These are phyloP conservation scores for Aphanomyces astaci DNA, from an alignment of 352 stramenopile genomes.

Conservation along the genomic window DNA sequence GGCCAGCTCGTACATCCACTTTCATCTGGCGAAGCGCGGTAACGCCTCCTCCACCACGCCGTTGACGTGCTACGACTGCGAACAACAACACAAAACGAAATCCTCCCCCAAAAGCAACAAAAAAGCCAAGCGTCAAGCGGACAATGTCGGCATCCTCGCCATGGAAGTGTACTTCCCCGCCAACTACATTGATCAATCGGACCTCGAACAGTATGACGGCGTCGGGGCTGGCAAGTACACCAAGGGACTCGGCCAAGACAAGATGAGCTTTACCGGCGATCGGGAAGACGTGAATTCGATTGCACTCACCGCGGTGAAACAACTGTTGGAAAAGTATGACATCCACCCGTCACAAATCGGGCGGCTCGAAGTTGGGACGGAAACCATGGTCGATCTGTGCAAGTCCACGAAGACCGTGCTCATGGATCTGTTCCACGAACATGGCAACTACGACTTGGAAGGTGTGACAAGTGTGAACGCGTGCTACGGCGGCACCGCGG, in stretches of 20 bases:
- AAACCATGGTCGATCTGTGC: slow-evolving; percentile 92
- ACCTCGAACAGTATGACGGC: slow-evolving; percentile 90
- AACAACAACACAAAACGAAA: slow-evolving; percentile 17
- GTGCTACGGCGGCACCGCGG: slow-evolving; percentile 96
- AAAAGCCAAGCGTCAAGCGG: slow-evolving; percentile 14
- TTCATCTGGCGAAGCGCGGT: neutral
- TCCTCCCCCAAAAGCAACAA: neutral
- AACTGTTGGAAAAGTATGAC: slow-evolving; percentile 59
- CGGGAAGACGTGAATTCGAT: slow-evolving; percentile 88
- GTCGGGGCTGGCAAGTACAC: slow-evolving; percentile 82
- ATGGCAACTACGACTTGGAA: slow-evolving; percentile 74
- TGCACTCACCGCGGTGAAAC: slow-evolving; percentile 53
- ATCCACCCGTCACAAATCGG: slow-evolving; percentile 84
- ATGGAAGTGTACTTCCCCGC: slow-evolving; percentile 95
- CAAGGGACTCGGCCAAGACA: slow-evolving; percentile 55
- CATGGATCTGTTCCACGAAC: slow-evolving; percentile 75
- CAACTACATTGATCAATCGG: slow-evolving; percentile 90
- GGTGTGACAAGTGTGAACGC: slow-evolving; percentile 95
- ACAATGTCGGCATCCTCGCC: slow-evolving; percentile 93
- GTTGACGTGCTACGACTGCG: slow-evolving; percentile 19
- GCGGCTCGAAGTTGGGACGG: slow-evolving; percentile 94
- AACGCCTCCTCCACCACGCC: neutral
- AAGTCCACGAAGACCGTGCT: slow-evolving; percentile 88
- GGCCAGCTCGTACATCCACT: slow-evolving; percentile 14
- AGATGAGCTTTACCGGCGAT: slow-evolving; percentile 75